Evolutionary conservation across 192 early-diverging fungal species (phyloP).

Genomic region (Irineochytrium annulatum): DNA sequence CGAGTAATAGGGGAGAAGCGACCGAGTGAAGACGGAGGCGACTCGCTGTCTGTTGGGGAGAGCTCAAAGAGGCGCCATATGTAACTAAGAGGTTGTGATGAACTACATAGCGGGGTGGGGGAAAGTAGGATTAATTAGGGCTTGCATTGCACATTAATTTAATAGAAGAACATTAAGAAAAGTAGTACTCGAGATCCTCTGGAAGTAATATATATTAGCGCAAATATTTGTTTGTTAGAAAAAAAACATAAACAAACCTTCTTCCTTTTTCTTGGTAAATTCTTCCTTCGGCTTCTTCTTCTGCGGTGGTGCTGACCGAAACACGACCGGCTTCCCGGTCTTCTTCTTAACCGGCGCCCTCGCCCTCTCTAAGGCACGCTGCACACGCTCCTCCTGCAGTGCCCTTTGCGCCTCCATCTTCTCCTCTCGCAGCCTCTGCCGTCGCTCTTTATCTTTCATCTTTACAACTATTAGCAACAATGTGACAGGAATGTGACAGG

Average conservation of each 20-base stretch:
- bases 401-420: constrained; percentile 50
- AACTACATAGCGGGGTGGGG: too few relatives aligned
- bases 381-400: constrained; percentile 55
- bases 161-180: background rate
- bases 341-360: constrained; percentile 62
- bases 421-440: constrained; percentile 53
- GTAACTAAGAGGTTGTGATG: too few relatives aligned
- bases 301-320: constrained; percentile 56
- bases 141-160: too few relatives aligned
- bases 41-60: too few relatives aligned
- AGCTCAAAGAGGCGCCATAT: too few relatives aligned
- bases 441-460: constrained; percentile 58
- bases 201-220: background rate
- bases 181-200: constrained; percentile 36
- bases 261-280: constrained; percentile 52
- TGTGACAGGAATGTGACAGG: background rate
- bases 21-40: too few relatives aligned
- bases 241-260: constrained; percentile 19
- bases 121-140: too few relatives aligned
- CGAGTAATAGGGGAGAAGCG: too few relatives aligned
- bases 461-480: constrained; percentile 10
- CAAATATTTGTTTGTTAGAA: background rate
- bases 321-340: constrained; percentile 50
- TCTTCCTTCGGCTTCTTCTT: constrained; percentile 54
- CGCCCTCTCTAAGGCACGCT: constrained; percentile 52